Evolutionary conservation across 2,329 filamentous ascomycete genomes (phyloP), one percentile per base, ranked within the genome.

Genomic region (Huntiella omanensis): DNA sequence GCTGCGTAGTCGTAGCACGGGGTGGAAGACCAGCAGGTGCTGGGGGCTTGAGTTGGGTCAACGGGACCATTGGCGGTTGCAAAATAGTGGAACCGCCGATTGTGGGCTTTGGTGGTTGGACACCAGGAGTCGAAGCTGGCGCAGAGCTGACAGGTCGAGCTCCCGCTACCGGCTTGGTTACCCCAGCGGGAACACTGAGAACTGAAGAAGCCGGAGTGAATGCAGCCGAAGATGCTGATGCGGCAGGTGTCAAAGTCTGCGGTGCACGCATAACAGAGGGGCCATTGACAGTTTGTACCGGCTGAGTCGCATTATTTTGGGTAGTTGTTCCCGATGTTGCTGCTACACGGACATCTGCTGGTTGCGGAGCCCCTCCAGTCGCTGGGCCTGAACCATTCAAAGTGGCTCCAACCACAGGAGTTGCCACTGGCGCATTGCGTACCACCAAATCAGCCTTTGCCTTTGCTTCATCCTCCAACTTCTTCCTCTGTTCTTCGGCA

Each of bases 1-100:
- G 15, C 5, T 11, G 11, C 1, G 34, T 10, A 13, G 17, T 22
- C n/a, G 43, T 32, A 3, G 17, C 7, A 5, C 15, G 19, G 13
- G 35, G 33, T 17, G 47, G 43, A 12, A 49, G 47, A 19, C 43
- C 39, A 33, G 47, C 43, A n/a, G 47, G 47, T n/a, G 40, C 33
- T 7, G 47, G 47, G 4, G 47, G 47, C 12, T 40, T 42, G 12
- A 49, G 40, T 15, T 48, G 40, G 1, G 40, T 48, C 5, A 48
- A 13, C 7, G 47, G 47, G 16, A 49, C 39, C 7, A 43, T 35
- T 3, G 43, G 47, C 12, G 43, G 47, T 33, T 46, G 47, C 10
- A 46, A 32, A 8, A 49, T 40, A 13, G 43, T 33, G 11, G 38
- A 13, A 8, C 37, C 38, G 42, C 40, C 34, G 15, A 34, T 37